Evolutionary conservation across 139 green algal genomes (phyloP).

Genomic region (Mesotaenium endlicherianum): DNA sequence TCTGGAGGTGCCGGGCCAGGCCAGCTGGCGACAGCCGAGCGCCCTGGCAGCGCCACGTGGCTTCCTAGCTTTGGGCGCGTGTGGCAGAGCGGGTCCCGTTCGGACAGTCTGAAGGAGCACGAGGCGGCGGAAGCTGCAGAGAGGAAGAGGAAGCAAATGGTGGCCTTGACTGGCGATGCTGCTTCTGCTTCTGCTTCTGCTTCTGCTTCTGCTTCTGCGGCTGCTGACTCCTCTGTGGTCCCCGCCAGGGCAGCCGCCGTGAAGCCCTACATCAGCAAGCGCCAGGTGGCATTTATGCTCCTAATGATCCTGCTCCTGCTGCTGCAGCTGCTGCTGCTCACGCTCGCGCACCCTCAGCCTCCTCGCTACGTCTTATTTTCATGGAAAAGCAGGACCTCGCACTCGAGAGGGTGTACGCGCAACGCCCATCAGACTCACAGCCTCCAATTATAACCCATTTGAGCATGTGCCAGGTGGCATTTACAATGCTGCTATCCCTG

Average conservation of each 20-base stretch:
- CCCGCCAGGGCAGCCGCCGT: background rate
- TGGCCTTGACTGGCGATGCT: background rate
- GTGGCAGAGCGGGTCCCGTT: conserved; percentile 22
- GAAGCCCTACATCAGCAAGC: conserved; percentile 17
- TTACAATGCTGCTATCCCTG: too few relatives aligned
- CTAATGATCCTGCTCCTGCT: background rate
- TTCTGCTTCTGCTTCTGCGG: too few relatives aligned
- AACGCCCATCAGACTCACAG: too few relatives aligned
- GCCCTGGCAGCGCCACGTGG: background rate
- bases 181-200: background rate
- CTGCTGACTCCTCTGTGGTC: too few relatives aligned
- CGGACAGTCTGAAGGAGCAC: conserved; percentile 17
- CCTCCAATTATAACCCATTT: too few relatives aligned
- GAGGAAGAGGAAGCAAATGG: background rate
- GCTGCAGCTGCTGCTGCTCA: background rate
- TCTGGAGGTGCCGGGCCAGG: background rate
- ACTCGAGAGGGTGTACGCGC: too few relatives aligned
- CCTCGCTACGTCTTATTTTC: too few relatives aligned
- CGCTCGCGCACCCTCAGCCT: background rate
- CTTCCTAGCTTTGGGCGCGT: conserved; percentile 20
- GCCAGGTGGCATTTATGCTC: conserved; percentile 6
- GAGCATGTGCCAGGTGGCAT: too few relatives aligned
- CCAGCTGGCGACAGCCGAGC: background rate
- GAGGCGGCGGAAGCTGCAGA: background rate
- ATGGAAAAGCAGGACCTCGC: too few relatives aligned